Conservation (phyloP, 1,139 yeast genomes). For the Yamadazyma songkhlaensis region DNA sequence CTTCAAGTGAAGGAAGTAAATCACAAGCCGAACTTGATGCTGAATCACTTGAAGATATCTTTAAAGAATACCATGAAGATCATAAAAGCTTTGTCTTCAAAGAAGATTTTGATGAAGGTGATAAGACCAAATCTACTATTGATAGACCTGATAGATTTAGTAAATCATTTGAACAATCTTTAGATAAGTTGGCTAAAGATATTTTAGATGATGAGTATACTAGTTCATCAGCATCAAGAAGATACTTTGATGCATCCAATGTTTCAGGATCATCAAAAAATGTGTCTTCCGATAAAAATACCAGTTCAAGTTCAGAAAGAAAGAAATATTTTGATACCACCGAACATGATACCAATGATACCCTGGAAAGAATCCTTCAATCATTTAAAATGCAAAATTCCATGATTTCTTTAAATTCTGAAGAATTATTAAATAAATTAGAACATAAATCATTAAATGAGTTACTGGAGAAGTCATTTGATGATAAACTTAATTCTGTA, state of each 20-base stretch:
- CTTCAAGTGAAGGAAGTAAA: constrained; percentile 15
- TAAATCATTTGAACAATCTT: not conserved
- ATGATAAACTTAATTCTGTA: constrained; percentile 2
- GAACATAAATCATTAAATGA: constrained; percentile 17
- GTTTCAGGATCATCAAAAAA: too few species aligned
- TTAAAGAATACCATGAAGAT: constrained; percentile 27
- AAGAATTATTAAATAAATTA: constrained; percentile 33
- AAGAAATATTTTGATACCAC: constrained; percentile 4
- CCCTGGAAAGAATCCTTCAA: constrained; percentile 8
- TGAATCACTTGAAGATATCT: constrained; percentile 33
- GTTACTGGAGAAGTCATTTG: constrained; percentile 10
- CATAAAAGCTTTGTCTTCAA: constrained; percentile 21
- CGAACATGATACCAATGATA: constrained; percentile 1
- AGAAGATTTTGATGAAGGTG: constrained; percentile 26
- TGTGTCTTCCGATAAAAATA: not conserved
- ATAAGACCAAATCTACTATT: constrained; percentile 1
- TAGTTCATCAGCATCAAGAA: not conserved
- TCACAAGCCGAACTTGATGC: constrained; percentile 19
- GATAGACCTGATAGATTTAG: not conserved
- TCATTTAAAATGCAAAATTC: constrained; percentile 7
- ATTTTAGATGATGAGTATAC: not conserved
- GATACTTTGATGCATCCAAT: not conserved
- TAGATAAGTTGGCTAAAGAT: not conserved
- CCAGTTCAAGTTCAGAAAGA: not conserved
- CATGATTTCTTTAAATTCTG: constrained; percentile 20